Conservation (phyloP, 257 asterid genomes). For the Schizonepeta tenuifolia region DNA sequence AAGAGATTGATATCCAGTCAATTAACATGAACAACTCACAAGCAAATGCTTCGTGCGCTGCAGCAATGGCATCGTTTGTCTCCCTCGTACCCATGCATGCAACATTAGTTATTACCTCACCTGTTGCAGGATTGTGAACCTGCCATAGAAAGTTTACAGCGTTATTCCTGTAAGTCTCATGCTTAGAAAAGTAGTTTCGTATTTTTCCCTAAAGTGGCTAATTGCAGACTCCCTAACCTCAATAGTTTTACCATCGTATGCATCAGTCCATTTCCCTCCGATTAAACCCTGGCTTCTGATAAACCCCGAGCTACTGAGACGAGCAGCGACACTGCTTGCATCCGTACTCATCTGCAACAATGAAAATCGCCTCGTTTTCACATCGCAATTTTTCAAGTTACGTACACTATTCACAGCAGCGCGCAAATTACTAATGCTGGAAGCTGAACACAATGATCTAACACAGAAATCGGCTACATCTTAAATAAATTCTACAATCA, state of each 20-base stretch:
- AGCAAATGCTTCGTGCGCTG: constrained; percentile 80
- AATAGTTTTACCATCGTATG: constrained; percentile 84
- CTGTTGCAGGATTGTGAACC: constrained; percentile 94
- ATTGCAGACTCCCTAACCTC: constrained; percentile 52
- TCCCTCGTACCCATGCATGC: constrained; percentile 89
- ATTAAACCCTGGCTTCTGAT: constrained; percentile 78
- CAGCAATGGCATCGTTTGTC: constrained; percentile 90
- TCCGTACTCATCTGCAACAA: constrained; percentile 72
- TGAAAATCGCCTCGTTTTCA: constrained; percentile 24
- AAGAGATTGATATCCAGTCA: constrained; percentile 1
- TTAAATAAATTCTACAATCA: not conserved
- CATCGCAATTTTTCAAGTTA: constrained; percentile 21
- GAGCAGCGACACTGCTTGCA: constrained; percentile 59
- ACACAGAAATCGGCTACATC: not conserved
- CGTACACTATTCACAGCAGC: not conserved
- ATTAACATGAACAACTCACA: constrained; percentile 53
- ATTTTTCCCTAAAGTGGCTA: not conserved
- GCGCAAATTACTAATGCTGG: not conserved
- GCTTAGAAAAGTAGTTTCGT: constrained; percentile 19
- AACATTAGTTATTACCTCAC: constrained; percentile 79
- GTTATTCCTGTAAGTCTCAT: not conserved
- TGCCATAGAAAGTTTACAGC: constrained; percentile 31
- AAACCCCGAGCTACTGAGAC: constrained; percentile 72
- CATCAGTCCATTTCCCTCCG: constrained; percentile 95
- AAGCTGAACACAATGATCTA: not conserved